Evolutionary conservation across 768 basidiomycete genomes (phyloP).

Genomic region (Termitomyces sp.): DNA sequence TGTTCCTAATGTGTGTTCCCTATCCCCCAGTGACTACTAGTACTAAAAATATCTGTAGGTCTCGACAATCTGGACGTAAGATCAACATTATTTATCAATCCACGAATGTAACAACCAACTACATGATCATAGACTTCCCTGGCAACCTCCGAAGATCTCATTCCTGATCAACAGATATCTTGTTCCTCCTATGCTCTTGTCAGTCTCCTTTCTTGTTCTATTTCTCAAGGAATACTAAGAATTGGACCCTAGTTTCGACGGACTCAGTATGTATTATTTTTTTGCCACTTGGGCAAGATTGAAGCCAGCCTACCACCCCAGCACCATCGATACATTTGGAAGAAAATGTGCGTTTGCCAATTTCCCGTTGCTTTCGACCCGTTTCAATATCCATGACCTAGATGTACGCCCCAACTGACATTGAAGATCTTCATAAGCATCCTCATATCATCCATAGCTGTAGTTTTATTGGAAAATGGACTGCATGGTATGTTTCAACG

Average conservation of each 20-base stretch:
- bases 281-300: neutral
- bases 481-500: neutral
- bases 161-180: slow-evolving; percentile 4
- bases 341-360: neutral
- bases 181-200: slow-evolving; percentile 8
- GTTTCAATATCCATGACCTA: neutral
- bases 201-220: neutral
- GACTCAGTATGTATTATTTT: neutral
- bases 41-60: neutral
- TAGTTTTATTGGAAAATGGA: neutral
- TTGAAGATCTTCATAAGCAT: neutral
- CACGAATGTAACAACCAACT: neutral
- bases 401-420: neutral
- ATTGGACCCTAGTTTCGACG: neutral
- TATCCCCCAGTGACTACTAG: neutral
- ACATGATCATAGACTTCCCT: neutral
- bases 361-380: neutral
- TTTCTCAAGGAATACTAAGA: neutral
- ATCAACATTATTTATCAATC: neutral
- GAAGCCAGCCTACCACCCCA: neutral
- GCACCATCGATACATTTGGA: neutral
- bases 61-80: neutral
- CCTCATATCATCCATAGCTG: neutral
- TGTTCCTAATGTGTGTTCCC: neutral
- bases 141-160: slow-evolving; percentile 3